Conservation (phyloP, 306 rosid species). For the Rosa lucieae region DNA sequence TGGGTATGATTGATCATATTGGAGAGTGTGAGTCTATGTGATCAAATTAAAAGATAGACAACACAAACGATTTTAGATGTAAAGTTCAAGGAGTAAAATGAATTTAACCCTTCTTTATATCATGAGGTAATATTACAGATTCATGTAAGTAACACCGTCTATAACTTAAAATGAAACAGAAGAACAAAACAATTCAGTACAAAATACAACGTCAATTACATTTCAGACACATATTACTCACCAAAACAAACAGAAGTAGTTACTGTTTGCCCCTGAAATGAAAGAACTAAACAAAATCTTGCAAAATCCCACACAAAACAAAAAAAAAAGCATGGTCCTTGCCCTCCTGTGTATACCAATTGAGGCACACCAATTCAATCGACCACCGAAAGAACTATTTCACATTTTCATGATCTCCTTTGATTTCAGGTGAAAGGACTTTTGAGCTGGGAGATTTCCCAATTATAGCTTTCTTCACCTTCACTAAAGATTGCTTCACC, state of each 20-base stretch:
- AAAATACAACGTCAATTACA: slow-evolving; percentile 14
- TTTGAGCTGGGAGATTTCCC: slow-evolving; percentile 80
- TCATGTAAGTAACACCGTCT: not conserved
- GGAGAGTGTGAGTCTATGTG: too few relatives aligned
- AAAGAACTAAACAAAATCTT: not conserved
- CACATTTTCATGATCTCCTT: slow-evolving; percentile 28
- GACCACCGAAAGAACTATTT: not conserved
- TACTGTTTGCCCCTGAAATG: not conserved
- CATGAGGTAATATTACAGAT: not conserved
- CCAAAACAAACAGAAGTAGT: slow-evolving; percentile 12
- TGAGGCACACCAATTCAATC: slow-evolving; percentile 14
- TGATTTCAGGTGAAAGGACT: slow-evolving; percentile 51
- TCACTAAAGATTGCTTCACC: slow-evolving; percentile 78
- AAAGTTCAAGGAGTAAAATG: too few relatives aligned
- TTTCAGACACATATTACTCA: not conserved
- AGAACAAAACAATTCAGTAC: not conserved
- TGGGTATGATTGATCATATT: too few relatives aligned
- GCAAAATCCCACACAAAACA: slow-evolving; percentile 18
- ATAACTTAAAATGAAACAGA: not conserved
- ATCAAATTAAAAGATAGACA: too few relatives aligned
- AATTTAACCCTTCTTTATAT: not conserved
- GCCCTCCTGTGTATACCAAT: slow-evolving; percentile 11
- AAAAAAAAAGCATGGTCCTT: slow-evolving; percentile 7
- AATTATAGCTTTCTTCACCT: slow-evolving; percentile 83
- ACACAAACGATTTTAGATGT: too few relatives aligned